Conservation (phyloP, 345 rosid species). For the Salix koriyanagi region DNA sequence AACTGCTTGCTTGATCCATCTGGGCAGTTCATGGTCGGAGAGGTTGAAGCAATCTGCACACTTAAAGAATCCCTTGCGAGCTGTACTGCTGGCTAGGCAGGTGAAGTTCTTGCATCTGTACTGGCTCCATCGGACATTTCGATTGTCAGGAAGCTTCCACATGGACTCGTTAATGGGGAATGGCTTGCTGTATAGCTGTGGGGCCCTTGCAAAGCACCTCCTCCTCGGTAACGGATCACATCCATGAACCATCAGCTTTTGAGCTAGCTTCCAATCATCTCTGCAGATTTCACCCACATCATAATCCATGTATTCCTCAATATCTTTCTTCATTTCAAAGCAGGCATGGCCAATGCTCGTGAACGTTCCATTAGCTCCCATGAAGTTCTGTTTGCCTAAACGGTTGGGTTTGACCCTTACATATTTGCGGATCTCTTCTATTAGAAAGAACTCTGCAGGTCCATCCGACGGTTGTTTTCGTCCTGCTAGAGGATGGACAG, state of each 20-base stretch:
- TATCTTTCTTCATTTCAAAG: slow-evolving; percentile 66
- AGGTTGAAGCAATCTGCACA: slow-evolving; percentile 89
- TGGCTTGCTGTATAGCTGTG: slow-evolving; percentile 61
- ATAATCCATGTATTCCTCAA: slow-evolving; percentile 78
- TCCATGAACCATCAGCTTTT: slow-evolving; percentile 79
- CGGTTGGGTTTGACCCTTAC: slow-evolving; percentile 68
- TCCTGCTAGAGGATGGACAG: slow-evolving; percentile 38
- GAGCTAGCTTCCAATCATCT: slow-evolving; percentile 83
- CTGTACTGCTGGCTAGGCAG: slow-evolving; percentile 53
- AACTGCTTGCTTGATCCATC: slow-evolving; percentile 54
- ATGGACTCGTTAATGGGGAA: slow-evolving; percentile 60
- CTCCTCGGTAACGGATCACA: slow-evolving; percentile 87
- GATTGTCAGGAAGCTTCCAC: slow-evolving; percentile 77
- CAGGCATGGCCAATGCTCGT: slow-evolving; percentile 83
- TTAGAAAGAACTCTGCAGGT: slow-evolving; percentile 51
- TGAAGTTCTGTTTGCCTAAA: slow-evolving; percentile 69
- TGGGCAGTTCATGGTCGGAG: slow-evolving; percentile 59
- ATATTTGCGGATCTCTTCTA: slow-evolving; percentile 78
- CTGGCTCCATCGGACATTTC: slow-evolving; percentile 74
- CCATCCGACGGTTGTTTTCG: slow-evolving; percentile 39
- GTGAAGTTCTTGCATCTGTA: slow-evolving; percentile 81
- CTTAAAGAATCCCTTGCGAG: slow-evolving; percentile 70
- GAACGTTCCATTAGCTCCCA: slow-evolving; percentile 90
- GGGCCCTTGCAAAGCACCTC: slow-evolving; percentile 73
- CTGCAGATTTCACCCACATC: slow-evolving; percentile 81